Percentiles rank a stretch among this genome's conserved stretches.
Evolutionary conservation across 2,329 filamentous ascomycete species (phyloP).

Genomic region (Fusarium acutatum): DNA sequence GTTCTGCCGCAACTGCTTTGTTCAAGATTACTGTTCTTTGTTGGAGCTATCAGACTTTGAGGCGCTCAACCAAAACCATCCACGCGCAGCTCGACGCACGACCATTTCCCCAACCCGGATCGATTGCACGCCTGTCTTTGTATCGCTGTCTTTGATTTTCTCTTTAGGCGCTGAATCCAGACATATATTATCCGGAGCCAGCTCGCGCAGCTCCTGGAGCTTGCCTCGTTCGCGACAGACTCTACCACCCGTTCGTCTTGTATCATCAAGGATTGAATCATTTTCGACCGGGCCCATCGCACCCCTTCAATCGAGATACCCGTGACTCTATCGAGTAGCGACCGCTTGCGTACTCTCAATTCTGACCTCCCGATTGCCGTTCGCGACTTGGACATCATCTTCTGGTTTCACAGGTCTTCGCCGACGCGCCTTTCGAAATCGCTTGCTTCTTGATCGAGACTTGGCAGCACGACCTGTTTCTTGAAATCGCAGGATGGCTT

Average conservation of each 20-base stretch:
- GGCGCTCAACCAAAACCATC: slow-evolving; percentile 24
- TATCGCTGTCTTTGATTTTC: neutral
- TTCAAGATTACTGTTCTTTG: slow-evolving; percentile 32
- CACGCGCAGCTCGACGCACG: slow-evolving; percentile 22
- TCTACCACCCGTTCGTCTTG: slow-evolving; percentile 11
- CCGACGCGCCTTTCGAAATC: slow-evolving; percentile 20
- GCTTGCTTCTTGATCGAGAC: slow-evolving; percentile 14
- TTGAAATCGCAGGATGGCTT: slow-evolving; percentile 45
- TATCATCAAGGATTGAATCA: slow-evolving; percentile 12
- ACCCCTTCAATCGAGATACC: neutral
- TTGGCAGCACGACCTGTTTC: neutral
- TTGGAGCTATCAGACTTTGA: slow-evolving; percentile 36
- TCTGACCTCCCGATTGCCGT: neutral
- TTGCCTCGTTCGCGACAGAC: slow-evolving; percentile 32
- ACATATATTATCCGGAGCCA: slow-evolving; percentile 6
- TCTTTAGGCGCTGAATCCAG: neutral
- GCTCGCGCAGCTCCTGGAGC: slow-evolving; percentile 26
- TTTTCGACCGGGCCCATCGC: neutral
- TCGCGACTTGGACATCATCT: slow-evolving; percentile 4
- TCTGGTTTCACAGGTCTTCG: slow-evolving; percentile 1
- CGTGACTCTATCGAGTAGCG: neutral
- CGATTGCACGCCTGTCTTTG: neutral
- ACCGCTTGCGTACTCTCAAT: neutral
- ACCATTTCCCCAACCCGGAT: neutral
- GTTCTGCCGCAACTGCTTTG: slow-evolving; percentile 30